These are phyloP conservation scores for Colletotrichum cordylinicola DNA, from an alignment of 2,329 filamentous ascomycete species.

Conservation along the genomic window DNA sequence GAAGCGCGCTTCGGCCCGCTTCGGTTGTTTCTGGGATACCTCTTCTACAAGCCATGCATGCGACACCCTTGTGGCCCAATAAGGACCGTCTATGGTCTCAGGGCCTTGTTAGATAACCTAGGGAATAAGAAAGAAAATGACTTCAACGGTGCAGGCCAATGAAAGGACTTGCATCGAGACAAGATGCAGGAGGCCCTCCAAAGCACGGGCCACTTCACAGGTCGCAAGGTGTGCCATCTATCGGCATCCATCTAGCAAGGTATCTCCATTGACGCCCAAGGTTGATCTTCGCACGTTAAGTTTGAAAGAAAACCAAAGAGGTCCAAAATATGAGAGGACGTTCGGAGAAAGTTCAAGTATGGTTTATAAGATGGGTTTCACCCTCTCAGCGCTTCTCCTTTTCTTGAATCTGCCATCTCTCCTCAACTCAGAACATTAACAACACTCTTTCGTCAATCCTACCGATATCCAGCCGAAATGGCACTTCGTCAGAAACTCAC, in stretches of 20 bases:
- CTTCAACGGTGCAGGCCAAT: background rate
- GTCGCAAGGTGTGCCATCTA: background rate
- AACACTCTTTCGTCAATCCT: background rate
- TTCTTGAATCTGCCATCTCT: background rate
- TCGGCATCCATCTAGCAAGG: background rate
- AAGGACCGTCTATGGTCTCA: background rate
- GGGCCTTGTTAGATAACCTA: background rate
- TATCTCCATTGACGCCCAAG: background rate
- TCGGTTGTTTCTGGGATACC: background rate
- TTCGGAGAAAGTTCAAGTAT: background rate
- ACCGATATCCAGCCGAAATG: background rate
- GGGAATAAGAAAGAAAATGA: background rate
- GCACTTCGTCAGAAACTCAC: background rate
- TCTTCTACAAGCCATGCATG: background rate
- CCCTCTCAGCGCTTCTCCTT: background rate
- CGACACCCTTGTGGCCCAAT: background rate
- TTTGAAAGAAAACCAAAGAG: background rate
- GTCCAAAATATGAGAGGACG: background rate
- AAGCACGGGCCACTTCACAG: background rate
- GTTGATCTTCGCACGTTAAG: background rate
- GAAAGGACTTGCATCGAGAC: background rate
- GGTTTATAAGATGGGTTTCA: background rate
- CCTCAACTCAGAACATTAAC: background rate
- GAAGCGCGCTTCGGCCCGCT: background rate
- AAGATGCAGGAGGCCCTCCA: background rate